Base-by-base conservation (phyloP, 192 early-diverging fungal genomes). In the Mortierella antarctica region DNA sequence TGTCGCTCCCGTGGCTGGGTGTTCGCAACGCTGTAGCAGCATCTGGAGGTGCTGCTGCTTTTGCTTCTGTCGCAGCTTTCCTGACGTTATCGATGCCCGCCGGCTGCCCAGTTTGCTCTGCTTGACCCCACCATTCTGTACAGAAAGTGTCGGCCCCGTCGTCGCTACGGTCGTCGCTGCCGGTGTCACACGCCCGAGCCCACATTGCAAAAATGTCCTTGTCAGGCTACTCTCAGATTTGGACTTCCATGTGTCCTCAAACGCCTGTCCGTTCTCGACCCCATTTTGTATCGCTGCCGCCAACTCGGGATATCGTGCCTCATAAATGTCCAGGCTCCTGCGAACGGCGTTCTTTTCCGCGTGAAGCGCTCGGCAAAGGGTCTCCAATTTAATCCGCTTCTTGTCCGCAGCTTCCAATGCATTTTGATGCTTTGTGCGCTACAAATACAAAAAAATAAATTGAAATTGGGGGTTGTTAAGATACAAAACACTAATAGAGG, bases 351-450 rank as follows among this genome's bases (percentile, higher is more conserved):
- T 48, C 14, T 86, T 71, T 41, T 89, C 88, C 11, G 77, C 76
- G 47, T 90, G 89, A n/a, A 90, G 67, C 0, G 88, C 88, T 56
- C 88, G 60, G 66, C 89, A 90, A 12, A 90, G 71, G 42, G 83
- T 77, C 58, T 89, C 89, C 31, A 90, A 55, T 67, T 90, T 89
- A n/a, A 74, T 59, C 45, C 79, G 82, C 41, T 75, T 86, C 65
- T 81, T 83, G 9, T 70, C 71, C 9, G 86, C 82, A n/a, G 64
- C 74, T 31, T 90, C 89, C 20, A 89, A 54, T 9, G 76, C 65
- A 49, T 83, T 82, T 53, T 86, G 84, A 58, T 81, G 81, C 62
- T 73, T 86, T 17, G 84, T 83, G 15, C 88, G 66, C 85, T 90
- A 65, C 20, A n/a, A 23, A 55, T 6, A 14, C 6, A 64, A 41